A percentile compares a stretch with the other conserved stretches of the same genome.
These are phyloP conservation scores for Uromyces viciae-fabae DNA, from an alignment of 1,284 basidiomycete genomes.

Conservation along the genomic window DNA sequence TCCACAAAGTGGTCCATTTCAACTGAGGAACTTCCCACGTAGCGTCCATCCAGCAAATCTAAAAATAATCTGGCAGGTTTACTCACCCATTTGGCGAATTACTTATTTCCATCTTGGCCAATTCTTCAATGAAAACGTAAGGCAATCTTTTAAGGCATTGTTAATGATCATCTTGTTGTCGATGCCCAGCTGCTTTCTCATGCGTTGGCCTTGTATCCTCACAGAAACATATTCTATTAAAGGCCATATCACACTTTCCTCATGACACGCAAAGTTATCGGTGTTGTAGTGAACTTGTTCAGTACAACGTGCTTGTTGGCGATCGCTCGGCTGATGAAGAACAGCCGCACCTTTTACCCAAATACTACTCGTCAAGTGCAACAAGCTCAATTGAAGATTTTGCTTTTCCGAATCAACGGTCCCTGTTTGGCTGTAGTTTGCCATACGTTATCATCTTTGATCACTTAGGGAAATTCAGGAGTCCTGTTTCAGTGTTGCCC, in stretches of 20 bases:
- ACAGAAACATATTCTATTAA: not conserved
- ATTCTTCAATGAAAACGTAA: not conserved
- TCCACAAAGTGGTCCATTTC: constrained; percentile 19
- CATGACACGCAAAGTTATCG: not conserved
- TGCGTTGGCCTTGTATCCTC: not conserved
- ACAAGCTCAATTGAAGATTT: not conserved
- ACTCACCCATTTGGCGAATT: constrained; percentile 6
- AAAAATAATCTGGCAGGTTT: not conserved
- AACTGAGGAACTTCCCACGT: not conserved
- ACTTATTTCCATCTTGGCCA: not conserved
- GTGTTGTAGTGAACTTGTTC: not conserved
- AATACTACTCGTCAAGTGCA: not conserved
- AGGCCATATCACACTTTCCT: not conserved
- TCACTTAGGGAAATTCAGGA: not conserved
- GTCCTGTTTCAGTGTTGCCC: not conserved
- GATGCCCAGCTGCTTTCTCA: not conserved
- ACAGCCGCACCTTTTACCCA: not conserved
- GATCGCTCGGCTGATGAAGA: not conserved
- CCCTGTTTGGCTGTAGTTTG: not conserved
- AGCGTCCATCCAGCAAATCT: not conserved
- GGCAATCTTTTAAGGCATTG: not conserved
- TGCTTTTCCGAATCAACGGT: not conserved
- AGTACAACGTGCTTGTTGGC: not conserved
- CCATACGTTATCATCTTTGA: not conserved
- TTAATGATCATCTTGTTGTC: not conserved